These are phyloP conservation scores for Thozetella sp. DNA, from an alignment of 495 filamentous ascomycete species.

Conservation along the genomic window DNA sequence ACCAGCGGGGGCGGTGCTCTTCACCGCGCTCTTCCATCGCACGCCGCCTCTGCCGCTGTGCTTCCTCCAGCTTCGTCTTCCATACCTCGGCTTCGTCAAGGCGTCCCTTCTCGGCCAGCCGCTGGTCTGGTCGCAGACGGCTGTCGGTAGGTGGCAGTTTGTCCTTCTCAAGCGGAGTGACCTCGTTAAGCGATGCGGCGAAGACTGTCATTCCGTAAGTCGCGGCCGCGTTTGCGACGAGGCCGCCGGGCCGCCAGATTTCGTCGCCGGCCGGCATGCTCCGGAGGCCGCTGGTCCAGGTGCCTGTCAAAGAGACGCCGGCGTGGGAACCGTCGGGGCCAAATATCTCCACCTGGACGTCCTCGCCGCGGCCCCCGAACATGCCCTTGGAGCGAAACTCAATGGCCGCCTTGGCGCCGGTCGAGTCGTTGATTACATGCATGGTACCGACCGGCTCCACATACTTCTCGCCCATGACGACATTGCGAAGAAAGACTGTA, in stretches of 20 bases:
- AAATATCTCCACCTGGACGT: slow-evolving; percentile 74
- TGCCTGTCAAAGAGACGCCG: slow-evolving; percentile 69
- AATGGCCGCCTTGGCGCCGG: slow-evolving; percentile 74
- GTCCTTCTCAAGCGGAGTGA: slow-evolving; percentile 75
- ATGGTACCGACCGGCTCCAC: slow-evolving; percentile 92
- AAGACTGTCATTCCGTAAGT: slow-evolving; percentile 89
- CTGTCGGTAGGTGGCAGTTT: slow-evolving; percentile 79
- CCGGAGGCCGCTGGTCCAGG: slow-evolving; percentile 78
- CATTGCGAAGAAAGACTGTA: slow-evolving; percentile 90
- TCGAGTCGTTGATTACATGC: slow-evolving; percentile 77
- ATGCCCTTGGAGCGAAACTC: slow-evolving; percentile 93
- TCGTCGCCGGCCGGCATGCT: slow-evolving; percentile 63
- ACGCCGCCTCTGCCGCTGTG: slow-evolving; percentile 73
- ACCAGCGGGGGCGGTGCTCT: slow-evolving; percentile 78
- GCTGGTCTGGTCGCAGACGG: slow-evolving; percentile 86
- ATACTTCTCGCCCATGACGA: slow-evolving; percentile 98
- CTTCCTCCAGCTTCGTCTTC: slow-evolving; percentile 84
- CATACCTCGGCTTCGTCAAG: slow-evolving; percentile 82
- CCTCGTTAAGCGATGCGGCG: slow-evolving; percentile 84
- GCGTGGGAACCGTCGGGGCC: slow-evolving; percentile 62
- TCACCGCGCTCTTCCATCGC: slow-evolving; percentile 75
- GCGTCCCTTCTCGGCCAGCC: slow-evolving; percentile 79
- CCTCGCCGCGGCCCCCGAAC: slow-evolving; percentile 93
- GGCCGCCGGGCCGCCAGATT: slow-evolving; percentile 75
- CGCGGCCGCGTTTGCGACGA: slow-evolving; percentile 74